These are phyloP conservation scores for Lupinus albus DNA, from an alignment of 306 rosid species.

Conservation along the genomic window DNA sequence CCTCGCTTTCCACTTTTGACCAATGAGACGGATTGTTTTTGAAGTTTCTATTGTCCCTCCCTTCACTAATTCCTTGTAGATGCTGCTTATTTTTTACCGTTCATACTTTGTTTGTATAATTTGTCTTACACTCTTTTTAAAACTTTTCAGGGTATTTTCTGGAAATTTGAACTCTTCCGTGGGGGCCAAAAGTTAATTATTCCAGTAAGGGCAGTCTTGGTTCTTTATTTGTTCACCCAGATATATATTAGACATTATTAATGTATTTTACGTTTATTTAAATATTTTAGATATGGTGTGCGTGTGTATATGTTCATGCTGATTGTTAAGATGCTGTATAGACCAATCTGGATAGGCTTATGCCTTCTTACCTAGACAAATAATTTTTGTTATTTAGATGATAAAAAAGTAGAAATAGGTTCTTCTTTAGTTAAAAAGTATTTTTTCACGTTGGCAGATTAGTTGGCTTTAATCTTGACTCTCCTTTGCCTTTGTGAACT, in stretches of 20 bases:
- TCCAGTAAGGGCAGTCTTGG: conserved; percentile 65
- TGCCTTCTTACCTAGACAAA: conserved; percentile 20
- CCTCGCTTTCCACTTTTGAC: conserved; percentile 15
- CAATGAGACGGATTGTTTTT: neutral
- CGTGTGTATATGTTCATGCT: conserved; percentile 1
- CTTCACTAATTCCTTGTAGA: conserved; percentile 2
- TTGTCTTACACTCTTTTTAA: conserved; percentile 33
- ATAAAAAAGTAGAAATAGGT: neutral
- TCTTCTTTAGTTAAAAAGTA: conserved; percentile 8
- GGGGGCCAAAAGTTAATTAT: conserved; percentile 87
- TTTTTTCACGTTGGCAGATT: conserved; percentile 6
- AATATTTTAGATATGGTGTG: conserved; percentile 1
- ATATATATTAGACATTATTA: conserved; percentile 1
- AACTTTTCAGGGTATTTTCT: conserved; percentile 75
- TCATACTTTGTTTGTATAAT: conserved; percentile 31
- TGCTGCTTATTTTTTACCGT: neutral
- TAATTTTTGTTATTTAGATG: neutral
- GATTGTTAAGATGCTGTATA: conserved; percentile 13
- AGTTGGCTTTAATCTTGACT: conserved; percentile 24
- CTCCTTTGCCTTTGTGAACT: conserved; percentile 15
- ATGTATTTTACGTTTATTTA: conserved; percentile 23
- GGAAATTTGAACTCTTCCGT: conserved; percentile 87
- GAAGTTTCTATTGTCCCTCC: conserved; percentile 10
- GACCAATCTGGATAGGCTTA: neutral
- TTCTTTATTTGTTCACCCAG: conserved; percentile 34